Evolutionary conservation across 495 filamentous ascomycete species (phyloP), one percentile per base, ranked within the genome.

Genomic region (Bryoglossum gracile): DNA sequence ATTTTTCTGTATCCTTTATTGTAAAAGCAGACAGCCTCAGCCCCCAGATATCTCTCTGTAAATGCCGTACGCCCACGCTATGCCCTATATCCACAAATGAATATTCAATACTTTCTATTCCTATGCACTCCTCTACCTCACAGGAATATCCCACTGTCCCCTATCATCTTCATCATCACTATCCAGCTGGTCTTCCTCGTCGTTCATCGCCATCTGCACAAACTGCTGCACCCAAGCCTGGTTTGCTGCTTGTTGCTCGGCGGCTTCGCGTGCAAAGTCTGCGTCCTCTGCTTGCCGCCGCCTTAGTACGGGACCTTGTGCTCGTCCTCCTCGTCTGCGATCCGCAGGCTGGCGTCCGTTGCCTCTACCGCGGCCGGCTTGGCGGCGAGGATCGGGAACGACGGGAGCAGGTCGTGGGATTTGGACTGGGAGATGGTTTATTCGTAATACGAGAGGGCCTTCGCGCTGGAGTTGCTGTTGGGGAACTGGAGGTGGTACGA

Each of bases 401-500:
- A 34, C 28, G 14, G 39, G 55, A 35, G 24, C 25, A 14, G 55
- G 48, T 13, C 16, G 50, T 16, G 39, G 48, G n/a, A n/a, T n/a
- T n/a, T n/a, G n/a, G n/a, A n/a, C n/a, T 16, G 56, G 48, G 28
- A 56, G 14, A 19, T 50, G 40, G 26, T 70, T 72, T 25, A 78
- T 73, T 32, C 74, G 64, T 18, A 78, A 67, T 17, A 78, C 72
- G 10, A 78, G 66, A 21, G 75, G 75, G 0, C 73, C 75, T 58
- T 78, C 75, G 1, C 75, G 52, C 46, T 62, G 60, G 34, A 62
- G 53, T 33, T 47, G 45, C 50, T 40, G 53, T 47, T 21, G 56
- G 23, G 56, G 59, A 14, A 18, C 44, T 17, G 33, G 30, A 53
- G 53, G 48, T 34, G 46, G 51, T 46, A 53, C 55, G 42, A 54